Percentiles rank a stretch among this genome's conserved stretches.
Evolutionary conservation across 2,329 filamentous ascomycete genomes (phyloP).

Genomic region (Penicillium sp.): DNA sequence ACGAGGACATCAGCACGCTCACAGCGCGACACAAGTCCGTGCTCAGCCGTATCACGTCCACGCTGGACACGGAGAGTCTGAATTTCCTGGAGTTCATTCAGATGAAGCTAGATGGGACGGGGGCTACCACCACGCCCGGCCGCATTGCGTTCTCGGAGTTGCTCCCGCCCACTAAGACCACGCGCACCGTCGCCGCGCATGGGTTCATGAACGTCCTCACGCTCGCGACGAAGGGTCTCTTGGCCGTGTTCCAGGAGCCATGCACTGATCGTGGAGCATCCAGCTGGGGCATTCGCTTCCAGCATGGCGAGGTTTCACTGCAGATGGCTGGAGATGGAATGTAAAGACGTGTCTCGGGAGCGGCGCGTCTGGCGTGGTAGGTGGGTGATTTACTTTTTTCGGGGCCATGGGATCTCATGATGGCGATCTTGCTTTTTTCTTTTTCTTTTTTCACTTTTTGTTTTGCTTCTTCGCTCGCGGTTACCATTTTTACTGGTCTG

Average conservation of each 20-base stretch:
- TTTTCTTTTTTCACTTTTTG: background rate
- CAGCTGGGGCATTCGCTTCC: slow-evolving; percentile 21
- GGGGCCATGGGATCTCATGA: background rate
- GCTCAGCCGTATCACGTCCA: slow-evolving; percentile 34
- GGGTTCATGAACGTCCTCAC: slow-evolving; percentile 74
- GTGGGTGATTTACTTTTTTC: background rate
- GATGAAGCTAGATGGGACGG: slow-evolving; percentile 42
- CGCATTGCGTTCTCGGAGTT: slow-evolving; percentile 68
- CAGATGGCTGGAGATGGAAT: slow-evolving; percentile 16
- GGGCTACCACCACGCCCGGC: background rate
- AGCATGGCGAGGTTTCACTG: slow-evolving; percentile 34
- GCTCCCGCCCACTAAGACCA: slow-evolving; percentile 59
- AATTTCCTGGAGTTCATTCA: slow-evolving; percentile 66
- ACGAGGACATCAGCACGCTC: slow-evolving; percentile 38
- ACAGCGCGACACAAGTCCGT: slow-evolving; percentile 36
- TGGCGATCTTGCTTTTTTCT: background rate
- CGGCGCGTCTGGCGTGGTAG: background rate
- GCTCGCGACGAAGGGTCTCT: slow-evolving; percentile 65
- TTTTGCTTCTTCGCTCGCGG: background rate
- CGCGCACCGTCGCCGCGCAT: slow-evolving; percentile 67
- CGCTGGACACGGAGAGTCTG: slow-evolving; percentile 59
- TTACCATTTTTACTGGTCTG: background rate
- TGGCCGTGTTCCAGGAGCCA: slow-evolving; percentile 63
- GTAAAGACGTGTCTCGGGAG: background rate
- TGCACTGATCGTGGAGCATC: slow-evolving; percentile 39